phyloP scores from a whole-genome alignment of 345 rosid genomes.

The Theobroma cacao region DNA sequence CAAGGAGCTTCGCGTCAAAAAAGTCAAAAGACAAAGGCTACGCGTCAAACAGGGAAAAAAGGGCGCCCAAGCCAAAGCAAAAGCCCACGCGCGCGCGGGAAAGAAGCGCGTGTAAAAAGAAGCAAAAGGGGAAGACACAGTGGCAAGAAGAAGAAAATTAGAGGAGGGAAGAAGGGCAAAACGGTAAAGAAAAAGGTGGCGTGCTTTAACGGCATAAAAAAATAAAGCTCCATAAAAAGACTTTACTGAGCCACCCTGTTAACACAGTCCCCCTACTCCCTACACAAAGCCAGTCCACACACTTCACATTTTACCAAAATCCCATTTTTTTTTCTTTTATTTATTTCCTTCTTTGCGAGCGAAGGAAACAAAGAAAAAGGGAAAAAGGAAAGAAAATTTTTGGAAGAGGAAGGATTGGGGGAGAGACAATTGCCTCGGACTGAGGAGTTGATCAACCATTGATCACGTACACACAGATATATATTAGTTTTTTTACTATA shows the following conservation, averaged over 20 bases:
- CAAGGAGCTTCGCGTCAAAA: not conserved
- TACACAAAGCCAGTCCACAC: not conserved
- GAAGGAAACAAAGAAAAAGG: not conserved
- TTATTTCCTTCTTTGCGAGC: not conserved
- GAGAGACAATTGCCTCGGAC: slow-evolving; percentile 47
- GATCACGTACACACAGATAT: slow-evolving; percentile 22
- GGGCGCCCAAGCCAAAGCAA: not conserved
- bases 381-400: not conserved
- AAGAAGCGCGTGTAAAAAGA: not conserved
- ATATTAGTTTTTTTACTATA: not conserved
- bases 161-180: slow-evolving; percentile 15
- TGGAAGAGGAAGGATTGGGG: slow-evolving; percentile 5
- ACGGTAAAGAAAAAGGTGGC: slow-evolving; percentile 28
- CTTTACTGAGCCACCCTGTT: slow-evolving; percentile 31
- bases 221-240: slow-evolving; percentile 11
- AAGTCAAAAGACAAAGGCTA: slow-evolving; percentile 18
- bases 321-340: not conserved
- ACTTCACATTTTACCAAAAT: slow-evolving; percentile 1
- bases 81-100: not conserved
- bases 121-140: not conserved
- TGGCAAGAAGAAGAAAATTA: slow-evolving; percentile 11
- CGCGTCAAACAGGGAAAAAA: slow-evolving; percentile 8
- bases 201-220: slow-evolving; percentile 41
- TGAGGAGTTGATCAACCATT: slow-evolving; percentile 27
- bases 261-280: slow-evolving; percentile 14